A percentile compares a stretch with the other conserved stretches of the same genome.
Evolutionary conservation across 2,329 filamentous ascomycete species (phyloP).

Genomic region (Colletotrichum sp.): DNA sequence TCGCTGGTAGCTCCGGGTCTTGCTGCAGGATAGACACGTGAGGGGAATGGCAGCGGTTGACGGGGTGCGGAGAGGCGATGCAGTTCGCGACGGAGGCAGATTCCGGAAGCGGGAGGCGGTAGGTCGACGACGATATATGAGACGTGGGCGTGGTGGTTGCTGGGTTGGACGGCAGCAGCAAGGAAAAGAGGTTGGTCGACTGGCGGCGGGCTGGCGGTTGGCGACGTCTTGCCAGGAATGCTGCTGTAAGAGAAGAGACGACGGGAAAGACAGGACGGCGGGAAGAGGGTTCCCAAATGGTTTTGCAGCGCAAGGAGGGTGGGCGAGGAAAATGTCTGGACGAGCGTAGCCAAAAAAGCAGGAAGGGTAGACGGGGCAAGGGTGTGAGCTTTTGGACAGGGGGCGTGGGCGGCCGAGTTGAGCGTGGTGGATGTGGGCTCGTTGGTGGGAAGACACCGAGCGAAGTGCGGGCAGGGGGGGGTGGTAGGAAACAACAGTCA

Average conservation of each 20-base stretch:
- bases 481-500: neutral
- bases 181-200: neutral
- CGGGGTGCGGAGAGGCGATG: neutral
- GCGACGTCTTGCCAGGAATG: neutral
- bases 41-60: constrained; percentile 10
- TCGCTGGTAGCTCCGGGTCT: neutral
- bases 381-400: neutral
- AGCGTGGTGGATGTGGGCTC: neutral
- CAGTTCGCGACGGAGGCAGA: neutral
- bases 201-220: neutral
- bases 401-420: neutral
- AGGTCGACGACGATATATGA: constrained; percentile 13
- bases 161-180: neutral
- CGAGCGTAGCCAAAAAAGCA: neutral
- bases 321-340: constrained; percentile 18
- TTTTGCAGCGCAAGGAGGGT: constrained; percentile 8
- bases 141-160: neutral
- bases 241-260: neutral
- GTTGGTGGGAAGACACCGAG: constrained; percentile 1
- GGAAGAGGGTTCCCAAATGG: neutral
- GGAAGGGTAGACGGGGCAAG: neutral
- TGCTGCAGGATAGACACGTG: constrained; percentile 14
- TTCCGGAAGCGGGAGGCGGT: neutral
- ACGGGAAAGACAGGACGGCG: neutral
- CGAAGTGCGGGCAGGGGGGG: neutral